Evolutionary conservation across 2,329 filamentous ascomycete genomes (phyloP).

Genomic region (Pseudocercospora musae): DNA sequence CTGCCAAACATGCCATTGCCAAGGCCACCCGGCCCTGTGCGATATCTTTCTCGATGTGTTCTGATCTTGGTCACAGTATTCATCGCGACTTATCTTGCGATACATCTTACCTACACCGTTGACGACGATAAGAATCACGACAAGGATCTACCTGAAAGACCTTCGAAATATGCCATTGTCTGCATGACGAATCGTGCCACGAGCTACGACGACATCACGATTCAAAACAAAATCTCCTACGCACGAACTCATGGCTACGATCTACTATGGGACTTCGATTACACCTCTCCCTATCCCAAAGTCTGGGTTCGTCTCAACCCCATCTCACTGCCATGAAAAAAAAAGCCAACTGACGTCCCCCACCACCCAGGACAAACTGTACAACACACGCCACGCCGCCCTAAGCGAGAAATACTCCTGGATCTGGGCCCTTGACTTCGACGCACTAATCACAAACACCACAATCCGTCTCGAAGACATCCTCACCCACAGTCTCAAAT

Average conservation of each 20-base stretch:
- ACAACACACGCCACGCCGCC: constrained; percentile 31
- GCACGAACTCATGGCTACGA: constrained; percentile 41
- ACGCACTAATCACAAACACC: constrained; percentile 42
- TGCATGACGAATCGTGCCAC: constrained; percentile 10
- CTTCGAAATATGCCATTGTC: constrained; percentile 11
- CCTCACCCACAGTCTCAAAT: constrained; percentile 35
- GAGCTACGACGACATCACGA: constrained; percentile 14
- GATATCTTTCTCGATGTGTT: not conserved
- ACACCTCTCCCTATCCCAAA: constrained; percentile 31
- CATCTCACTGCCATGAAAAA: not conserved
- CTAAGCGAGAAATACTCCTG: constrained; percentile 37
- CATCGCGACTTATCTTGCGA: not conserved
- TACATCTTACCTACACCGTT: not conserved
- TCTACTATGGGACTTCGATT: constrained; percentile 41
- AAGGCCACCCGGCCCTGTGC: not conserved
- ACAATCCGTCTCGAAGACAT: constrained; percentile 37
- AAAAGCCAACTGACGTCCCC: not conserved
- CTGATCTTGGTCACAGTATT: not conserved
- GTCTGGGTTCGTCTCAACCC: constrained; percentile 23
- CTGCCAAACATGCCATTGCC: not conserved
- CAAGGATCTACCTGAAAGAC: not conserved
- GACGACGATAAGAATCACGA: not conserved
- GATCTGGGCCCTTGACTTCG: constrained; percentile 45
- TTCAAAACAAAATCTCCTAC: constrained; percentile 27
- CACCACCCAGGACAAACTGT: constrained; percentile 33